Percentiles rank a stretch among this genome's conserved stretches.
Conservation (phyloP, 1,139 yeast species). For the Geotrichum aggregatum region DNA sequence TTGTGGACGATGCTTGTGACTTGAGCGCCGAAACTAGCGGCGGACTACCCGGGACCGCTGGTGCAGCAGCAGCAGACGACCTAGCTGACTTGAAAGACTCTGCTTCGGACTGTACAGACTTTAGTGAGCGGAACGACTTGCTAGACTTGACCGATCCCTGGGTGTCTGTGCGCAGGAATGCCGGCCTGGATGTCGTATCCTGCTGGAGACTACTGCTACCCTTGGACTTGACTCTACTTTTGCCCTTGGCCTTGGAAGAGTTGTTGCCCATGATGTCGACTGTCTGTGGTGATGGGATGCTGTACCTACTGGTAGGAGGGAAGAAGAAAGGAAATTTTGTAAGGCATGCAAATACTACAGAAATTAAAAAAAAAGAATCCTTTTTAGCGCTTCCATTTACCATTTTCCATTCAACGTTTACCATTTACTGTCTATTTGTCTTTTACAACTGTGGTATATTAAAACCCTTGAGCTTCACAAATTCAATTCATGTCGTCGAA, state of each 20-base stretch:
- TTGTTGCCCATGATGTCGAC: slow-evolving; percentile 36
- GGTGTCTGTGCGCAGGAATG: slow-evolving; percentile 42
- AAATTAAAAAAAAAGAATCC: background rate
- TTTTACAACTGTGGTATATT: too few species aligned
- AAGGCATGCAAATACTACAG: slow-evolving; percentile 3
- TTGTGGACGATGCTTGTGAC: slow-evolving; percentile 6
- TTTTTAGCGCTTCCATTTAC: too few species aligned
- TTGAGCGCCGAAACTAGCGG: background rate
- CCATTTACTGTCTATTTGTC: too few species aligned
- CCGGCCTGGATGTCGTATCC: slow-evolving; percentile 26
- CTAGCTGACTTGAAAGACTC: slow-evolving; percentile 32
- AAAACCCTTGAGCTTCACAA: too few species aligned
- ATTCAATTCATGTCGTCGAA: background rate
- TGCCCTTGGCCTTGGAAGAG: slow-evolving; percentile 33
- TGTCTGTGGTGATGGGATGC: background rate
- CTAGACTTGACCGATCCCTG: slow-evolving; percentile 41
- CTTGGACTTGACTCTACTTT: slow-evolving; percentile 18
- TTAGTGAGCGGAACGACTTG: slow-evolving; percentile 36
- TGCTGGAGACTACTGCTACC: slow-evolving; percentile 38
- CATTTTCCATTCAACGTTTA: too few species aligned
- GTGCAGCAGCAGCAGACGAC: slow-evolving; percentile 24
- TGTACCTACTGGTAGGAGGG: background rate
- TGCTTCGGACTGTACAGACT: slow-evolving; percentile 28
- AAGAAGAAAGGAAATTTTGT: background rate
- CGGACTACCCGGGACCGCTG: slow-evolving; percentile 9